Evolutionary conservation across 345 rosid genomes (phyloP).

Genomic region (Camelina sativa): DNA sequence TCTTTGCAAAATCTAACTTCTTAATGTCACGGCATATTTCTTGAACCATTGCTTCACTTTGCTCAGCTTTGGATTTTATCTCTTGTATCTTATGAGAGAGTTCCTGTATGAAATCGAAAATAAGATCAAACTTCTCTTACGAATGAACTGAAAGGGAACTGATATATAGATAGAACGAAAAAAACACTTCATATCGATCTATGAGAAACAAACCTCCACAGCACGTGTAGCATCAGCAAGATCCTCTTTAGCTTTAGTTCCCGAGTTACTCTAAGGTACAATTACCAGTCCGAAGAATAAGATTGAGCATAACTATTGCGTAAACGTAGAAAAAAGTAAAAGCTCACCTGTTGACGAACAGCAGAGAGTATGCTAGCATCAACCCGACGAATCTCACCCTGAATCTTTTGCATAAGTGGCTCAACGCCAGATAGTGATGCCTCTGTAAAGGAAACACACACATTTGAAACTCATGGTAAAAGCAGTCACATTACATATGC

Average conservation of each 20-base stretch:
- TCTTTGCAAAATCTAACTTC: slow-evolving; percentile 98
- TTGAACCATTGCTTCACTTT: slow-evolving; percentile 99
- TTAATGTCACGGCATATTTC: slow-evolving; percentile 99
- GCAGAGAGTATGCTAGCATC: slow-evolving; percentile 91
- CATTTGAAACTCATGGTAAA: slow-evolving; percentile 15
- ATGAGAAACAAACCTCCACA: slow-evolving; percentile 74
- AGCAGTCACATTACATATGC: background rate
- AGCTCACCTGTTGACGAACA: slow-evolving; percentile 92
- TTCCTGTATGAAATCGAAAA: slow-evolving; percentile 59
- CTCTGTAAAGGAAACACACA: slow-evolving; percentile 60
- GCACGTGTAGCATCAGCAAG: slow-evolving; percentile 99
- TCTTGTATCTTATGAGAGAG: slow-evolving; percentile 90
- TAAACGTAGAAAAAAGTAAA: background rate
- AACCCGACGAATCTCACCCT: slow-evolving; percentile 88
- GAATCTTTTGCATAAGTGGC: slow-evolving; percentile 98
- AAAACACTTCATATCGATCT: slow-evolving; percentile 6
- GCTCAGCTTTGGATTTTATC: slow-evolving; percentile 98
- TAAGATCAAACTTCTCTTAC: slow-evolving; percentile 21
- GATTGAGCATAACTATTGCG: slow-evolving; percentile 15
- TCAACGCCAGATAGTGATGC: slow-evolving; percentile 96
- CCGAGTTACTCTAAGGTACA: slow-evolving; percentile 84
- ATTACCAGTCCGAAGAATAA: slow-evolving; percentile 7
- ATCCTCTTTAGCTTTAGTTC: slow-evolving; percentile 98
- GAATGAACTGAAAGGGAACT: background rate
- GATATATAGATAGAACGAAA: background rate